Base-by-base conservation (phyloP, 2,329 filamentous ascomycete genomes). In the Simplicillium aogashimaense region DNA sequence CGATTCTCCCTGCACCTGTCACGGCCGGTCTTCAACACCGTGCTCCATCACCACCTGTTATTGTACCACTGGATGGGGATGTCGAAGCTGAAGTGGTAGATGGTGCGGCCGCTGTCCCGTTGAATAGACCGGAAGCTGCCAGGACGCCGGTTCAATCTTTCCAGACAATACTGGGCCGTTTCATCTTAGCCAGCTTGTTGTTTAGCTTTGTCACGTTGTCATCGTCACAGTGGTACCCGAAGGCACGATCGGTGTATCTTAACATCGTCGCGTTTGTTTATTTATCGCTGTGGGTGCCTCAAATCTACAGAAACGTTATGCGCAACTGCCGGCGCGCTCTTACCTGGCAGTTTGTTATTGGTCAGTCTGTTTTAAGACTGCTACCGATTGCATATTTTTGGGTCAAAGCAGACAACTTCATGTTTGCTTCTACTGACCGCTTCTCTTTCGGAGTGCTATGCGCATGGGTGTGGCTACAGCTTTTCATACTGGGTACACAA, bases 311-410 rank as follows among this genome's bases (percentile, higher is more conserved):
- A 46, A 98, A 98, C 58, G 71, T 84, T 39, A 78, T 86, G 61
- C 85, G 90, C 40, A 95, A 95, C 61, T 95, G 88, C 59, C 86
- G 89, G 32, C 86, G 85, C 52, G 89, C 90, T 1, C 70, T 97
- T n/a, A 75, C 81, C 3, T 95, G 89, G 88, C 83, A 84, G 44
- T 98, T 94, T 55, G 83, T 95, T 41, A 56, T 88, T 16, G 89
- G 88, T 3, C 86, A 95, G 58, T 92, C 85, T 36, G 51, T 82
- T 5, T 70, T 94, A 7, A 81, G 92, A 2, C 66, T 94, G 6
- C 63, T 84, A 1, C 90, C 92, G 1, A 76, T 95, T 40, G 71
- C 82, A 2, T 97, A 97, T 57, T 90, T 97, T 53, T 94, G 89
- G 58, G 69, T 83, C 12, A 76, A 80, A 39, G 65, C 74, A 17